phyloP scores from a whole-genome alignment of 768 basidiomycete genomes.

The Termitomyces sp. region DNA sequence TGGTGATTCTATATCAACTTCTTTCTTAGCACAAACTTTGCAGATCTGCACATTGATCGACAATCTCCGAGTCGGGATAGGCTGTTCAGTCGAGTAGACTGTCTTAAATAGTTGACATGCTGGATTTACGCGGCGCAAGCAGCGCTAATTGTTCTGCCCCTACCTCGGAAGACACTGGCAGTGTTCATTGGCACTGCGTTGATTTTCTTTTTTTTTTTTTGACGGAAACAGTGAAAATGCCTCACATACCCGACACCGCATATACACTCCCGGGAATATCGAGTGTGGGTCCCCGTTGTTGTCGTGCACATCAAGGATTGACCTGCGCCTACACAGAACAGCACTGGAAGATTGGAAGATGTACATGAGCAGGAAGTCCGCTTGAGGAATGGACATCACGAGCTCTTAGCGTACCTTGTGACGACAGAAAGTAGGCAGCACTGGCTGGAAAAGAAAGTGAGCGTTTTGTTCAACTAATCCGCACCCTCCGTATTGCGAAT shows the following conservation, averaged over 20 bases:
- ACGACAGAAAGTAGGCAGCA: neutral
- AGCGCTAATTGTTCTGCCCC: neutral
- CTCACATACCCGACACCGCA: no score
- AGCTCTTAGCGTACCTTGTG: neutral
- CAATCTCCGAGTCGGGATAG: neutral
- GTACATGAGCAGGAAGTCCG: neutral
- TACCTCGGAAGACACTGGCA: neutral
- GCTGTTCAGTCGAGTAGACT: neutral
- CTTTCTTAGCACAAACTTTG: neutral
- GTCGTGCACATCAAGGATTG: neutral
- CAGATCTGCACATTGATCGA: neutral
- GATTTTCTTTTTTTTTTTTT: neutral
- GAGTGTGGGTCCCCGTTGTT: neutral
- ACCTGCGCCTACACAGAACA: neutral
- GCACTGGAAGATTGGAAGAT: neutral
- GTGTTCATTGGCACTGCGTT: neutral
- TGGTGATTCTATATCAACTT: neutral
- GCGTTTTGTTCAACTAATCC: neutral
- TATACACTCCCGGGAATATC: neutral
- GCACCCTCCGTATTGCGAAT: neutral
- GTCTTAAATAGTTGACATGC: neutral
- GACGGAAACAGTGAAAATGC: neutral
- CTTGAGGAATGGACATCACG: neutral
- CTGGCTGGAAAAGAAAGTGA: slow-evolving; percentile 5
- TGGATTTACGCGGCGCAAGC: neutral